These are phyloP conservation scores for Saccharum spontaneum DNA, from an alignment of 176 grass and related monocot genomes.

Conservation along the genomic window DNA sequence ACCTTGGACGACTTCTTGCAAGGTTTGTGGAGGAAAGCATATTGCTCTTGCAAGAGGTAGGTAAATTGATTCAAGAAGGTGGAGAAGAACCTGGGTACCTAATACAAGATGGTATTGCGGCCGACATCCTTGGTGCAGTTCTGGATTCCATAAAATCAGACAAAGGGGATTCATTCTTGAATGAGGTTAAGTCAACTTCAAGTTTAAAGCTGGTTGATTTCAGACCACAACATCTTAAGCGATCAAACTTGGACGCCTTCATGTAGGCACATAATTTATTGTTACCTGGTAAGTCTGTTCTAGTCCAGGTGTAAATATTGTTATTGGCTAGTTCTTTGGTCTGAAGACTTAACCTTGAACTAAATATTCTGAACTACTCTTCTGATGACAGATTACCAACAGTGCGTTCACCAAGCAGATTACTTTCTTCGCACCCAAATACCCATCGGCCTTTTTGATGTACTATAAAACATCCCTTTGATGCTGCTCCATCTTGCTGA, in stretches of 20 bases:
- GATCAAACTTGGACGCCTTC: slow-evolving; percentile 80
- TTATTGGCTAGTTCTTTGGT: neutral
- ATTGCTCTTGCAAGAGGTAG: slow-evolving; percentile 60
- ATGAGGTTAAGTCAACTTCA: slow-evolving; percentile 62
- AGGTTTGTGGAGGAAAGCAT: slow-evolving; percentile 67
- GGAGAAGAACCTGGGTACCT: slow-evolving; percentile 73
- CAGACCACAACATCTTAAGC: slow-evolving; percentile 50
- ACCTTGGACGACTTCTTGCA: slow-evolving; percentile 75
- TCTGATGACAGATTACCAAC: slow-evolving; percentile 48
- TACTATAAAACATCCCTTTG: slow-evolving; percentile 22
- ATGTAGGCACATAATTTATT: slow-evolving; percentile 46
- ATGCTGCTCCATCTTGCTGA: slow-evolving; percentile 1
- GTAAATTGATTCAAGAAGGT: slow-evolving; percentile 68
- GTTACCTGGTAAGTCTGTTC: slow-evolving; percentile 48
- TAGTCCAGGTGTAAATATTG: neutral
- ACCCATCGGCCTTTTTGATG: slow-evolving; percentile 32
- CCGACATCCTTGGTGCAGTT: slow-evolving; percentile 65
- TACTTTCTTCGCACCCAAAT: slow-evolving; percentile 36
- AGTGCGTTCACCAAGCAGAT: slow-evolving; percentile 25
- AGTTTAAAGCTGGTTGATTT: slow-evolving; percentile 80
- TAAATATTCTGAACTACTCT: slow-evolving; percentile 26
- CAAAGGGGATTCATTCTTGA: slow-evolving; percentile 76
- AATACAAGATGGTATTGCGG: slow-evolving; percentile 62
- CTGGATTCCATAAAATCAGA: slow-evolving; percentile 59
- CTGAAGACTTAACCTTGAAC: neutral